These are phyloP conservation scores for Plectranthus barbatus DNA, from an alignment of 257 asterid species.

Conservation along the genomic window DNA sequence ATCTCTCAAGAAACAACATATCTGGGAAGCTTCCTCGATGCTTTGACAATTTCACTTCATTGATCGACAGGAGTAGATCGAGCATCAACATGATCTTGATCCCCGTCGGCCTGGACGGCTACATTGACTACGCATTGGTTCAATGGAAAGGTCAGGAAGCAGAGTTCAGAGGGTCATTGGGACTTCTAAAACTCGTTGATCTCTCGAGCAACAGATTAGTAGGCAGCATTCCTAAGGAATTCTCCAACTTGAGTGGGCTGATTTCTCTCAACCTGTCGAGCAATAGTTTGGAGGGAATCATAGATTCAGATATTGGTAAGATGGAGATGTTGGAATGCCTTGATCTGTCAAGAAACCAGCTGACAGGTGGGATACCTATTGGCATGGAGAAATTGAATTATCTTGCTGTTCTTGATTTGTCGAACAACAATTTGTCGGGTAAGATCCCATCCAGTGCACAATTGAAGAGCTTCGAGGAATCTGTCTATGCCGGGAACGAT, in stretches of 20 bases:
- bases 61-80: not conserved
- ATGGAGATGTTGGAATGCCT: constrained; percentile 29
- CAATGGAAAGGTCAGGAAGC: constrained; percentile 20
- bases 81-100: not conserved
- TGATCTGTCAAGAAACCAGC: constrained; percentile 26
- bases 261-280: constrained; percentile 27
- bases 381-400: constrained; percentile 6
- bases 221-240: constrained; percentile 11
- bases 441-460: constrained; percentile 30
- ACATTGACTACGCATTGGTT: constrained; percentile 1
- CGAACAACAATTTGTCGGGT: constrained; percentile 25
- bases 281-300: constrained; percentile 16
- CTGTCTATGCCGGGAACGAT: constrained; percentile 18
- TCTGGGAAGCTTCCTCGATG: constrained; percentile 30
- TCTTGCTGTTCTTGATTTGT: constrained; percentile 18
- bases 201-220: constrained; percentile 23
- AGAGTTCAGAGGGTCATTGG: not conserved
- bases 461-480: constrained; percentile 20
- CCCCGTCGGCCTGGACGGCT: not conserved
- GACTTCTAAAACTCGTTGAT: constrained; percentile 21
- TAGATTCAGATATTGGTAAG: constrained; percentile 19
- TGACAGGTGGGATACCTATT: constrained; percentile 24
- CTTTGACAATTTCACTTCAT: constrained; percentile 13
- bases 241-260: constrained; percentile 8
- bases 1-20: constrained; percentile 27